These are phyloP conservation scores for Peronospora destructor DNA, from an alignment of 352 stramenopile species.

Conservation along the genomic window DNA sequence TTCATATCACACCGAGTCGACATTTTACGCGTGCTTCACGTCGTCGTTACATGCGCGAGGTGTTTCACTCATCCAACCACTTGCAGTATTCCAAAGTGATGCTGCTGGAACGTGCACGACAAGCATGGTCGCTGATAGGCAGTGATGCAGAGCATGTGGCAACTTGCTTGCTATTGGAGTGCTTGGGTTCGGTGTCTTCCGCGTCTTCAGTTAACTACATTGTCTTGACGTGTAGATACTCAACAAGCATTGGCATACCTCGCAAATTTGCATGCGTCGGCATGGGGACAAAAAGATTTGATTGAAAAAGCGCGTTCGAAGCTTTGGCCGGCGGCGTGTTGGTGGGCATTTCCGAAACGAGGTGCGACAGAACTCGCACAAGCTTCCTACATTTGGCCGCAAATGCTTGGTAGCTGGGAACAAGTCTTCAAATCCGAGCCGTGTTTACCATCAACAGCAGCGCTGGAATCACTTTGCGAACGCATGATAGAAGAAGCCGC, in stretches of 20 bases:
- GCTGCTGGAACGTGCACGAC: constrained; percentile 11
- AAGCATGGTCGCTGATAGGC: constrained; percentile 10
- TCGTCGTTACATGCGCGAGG: constrained; percentile 18
- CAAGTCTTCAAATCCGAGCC: constrained; percentile 13
- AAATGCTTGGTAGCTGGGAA: constrained; percentile 31
- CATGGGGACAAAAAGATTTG: constrained; percentile 26
- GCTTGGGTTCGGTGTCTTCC: constrained; percentile 17
- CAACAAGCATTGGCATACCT: constrained; percentile 42
- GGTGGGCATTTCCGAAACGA: constrained; percentile 60
- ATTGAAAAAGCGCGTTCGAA: constrained; percentile 21
- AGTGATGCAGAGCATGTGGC: neutral
- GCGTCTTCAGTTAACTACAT: constrained; percentile 20
- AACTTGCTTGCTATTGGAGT: constrained; percentile 37
- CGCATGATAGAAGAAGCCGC: constrained; percentile 41
- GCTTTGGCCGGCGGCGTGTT: constrained; percentile 41
- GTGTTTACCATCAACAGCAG: constrained; percentile 10
- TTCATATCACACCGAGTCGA: constrained; percentile 53
- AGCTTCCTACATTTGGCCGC: constrained; percentile 34
- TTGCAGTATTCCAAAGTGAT: constrained; percentile 41
- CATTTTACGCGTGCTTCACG: constrained; percentile 51
- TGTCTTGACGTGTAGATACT: constrained; percentile 32
- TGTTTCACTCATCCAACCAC: constrained; percentile 40
- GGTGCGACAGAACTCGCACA: constrained; percentile 36
- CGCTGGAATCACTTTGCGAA: constrained; percentile 26
- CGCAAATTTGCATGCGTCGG: constrained; percentile 38